phyloP scores from a whole-genome alignment of 2,329 filamentous ascomycete genomes.

The Talaromyces sp. region DNA sequence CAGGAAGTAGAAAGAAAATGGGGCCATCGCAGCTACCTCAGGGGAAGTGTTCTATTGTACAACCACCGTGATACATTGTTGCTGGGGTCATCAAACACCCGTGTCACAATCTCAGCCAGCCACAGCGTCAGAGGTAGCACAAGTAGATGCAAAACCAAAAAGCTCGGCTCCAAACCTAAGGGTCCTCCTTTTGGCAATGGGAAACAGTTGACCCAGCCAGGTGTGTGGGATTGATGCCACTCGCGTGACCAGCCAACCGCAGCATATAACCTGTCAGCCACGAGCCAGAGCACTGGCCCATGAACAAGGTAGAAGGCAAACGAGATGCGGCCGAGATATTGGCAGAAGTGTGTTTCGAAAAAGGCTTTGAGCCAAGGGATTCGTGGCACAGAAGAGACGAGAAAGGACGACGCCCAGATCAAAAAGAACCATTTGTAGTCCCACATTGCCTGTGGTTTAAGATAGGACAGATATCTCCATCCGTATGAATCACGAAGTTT shows the following conservation, averaged over 20 bases:
- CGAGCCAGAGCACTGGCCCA: constrained; percentile 54
- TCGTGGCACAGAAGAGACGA: constrained; percentile 54
- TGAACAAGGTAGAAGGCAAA: constrained; percentile 62
- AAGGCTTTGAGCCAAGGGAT: constrained; percentile 54
- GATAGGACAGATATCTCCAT: constrained; percentile 55
- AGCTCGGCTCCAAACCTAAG: constrained; percentile 56
- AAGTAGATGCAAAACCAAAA: constrained; percentile 56
- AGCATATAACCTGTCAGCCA: constrained; percentile 61
- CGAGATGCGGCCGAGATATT: constrained; percentile 59
- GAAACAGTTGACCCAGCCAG: constrained; percentile 54
- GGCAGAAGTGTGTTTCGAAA: constrained; percentile 55
- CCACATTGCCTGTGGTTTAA: constrained; percentile 62
- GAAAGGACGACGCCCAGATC: constrained; percentile 54
- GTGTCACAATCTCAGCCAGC: constrained; percentile 54
- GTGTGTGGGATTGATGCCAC: constrained; percentile 47
- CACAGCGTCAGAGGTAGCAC: constrained; percentile 57
- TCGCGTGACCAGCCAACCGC: constrained; percentile 53
- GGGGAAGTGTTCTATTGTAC: constrained; percentile 44
- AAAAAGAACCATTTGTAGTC: constrained; percentile 66
- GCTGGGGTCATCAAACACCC: constrained; percentile 55
- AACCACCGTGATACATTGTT: constrained; percentile 55
- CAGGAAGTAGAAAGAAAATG: not conserved
- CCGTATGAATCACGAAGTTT: constrained; percentile 52
- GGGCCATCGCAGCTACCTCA: not conserved
- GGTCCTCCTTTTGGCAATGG: constrained; percentile 53